phyloP scores from a whole-genome alignment of 306 rosid genomes.

The Urtica urens region DNA sequence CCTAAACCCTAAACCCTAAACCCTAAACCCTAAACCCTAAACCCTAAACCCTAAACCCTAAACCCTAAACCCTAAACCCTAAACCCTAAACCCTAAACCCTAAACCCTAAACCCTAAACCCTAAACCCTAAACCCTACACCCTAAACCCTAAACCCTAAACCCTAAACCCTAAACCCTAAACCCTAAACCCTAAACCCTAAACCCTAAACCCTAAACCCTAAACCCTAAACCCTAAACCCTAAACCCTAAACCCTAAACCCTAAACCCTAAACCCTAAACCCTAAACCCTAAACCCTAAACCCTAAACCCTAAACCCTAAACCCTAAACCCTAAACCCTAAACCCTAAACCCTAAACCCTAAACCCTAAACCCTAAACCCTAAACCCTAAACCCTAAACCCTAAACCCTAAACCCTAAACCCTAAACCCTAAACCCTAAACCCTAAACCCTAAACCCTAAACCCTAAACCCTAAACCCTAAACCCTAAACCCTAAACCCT shows the following conservation, averaged over 20 bases:
- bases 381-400: slow-evolving; percentile 6
- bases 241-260: slow-evolving; percentile 8
- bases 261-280: slow-evolving; percentile 13
- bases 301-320: slow-evolving; percentile 18
- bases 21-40: slow-evolving; percentile 14
- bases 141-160: slow-evolving; percentile 8
- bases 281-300: slow-evolving; percentile 14
- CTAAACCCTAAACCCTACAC: slow-evolving; percentile 1
- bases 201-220: slow-evolving; percentile 14
- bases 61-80: slow-evolving; percentile 15
- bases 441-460: slow-evolving; percentile 17
- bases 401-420: slow-evolving; percentile 12
- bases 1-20: slow-evolving; percentile 19
- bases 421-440: slow-evolving; percentile 16
- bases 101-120: slow-evolving; percentile 7
- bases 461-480: slow-evolving; percentile 12
- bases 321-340: slow-evolving; percentile 16
- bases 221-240: slow-evolving; percentile 12
- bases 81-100: slow-evolving; percentile 16
- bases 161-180: slow-evolving; percentile 6
- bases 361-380: slow-evolving; percentile 9
- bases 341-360: slow-evolving; percentile 16
- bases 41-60: slow-evolving; percentile 14
- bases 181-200: slow-evolving; percentile 20
- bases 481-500: slow-evolving; percentile 17